Evolutionary conservation across 1,139 yeast species (phyloP).

Genomic region (Kodamaea alishanica): DNA sequence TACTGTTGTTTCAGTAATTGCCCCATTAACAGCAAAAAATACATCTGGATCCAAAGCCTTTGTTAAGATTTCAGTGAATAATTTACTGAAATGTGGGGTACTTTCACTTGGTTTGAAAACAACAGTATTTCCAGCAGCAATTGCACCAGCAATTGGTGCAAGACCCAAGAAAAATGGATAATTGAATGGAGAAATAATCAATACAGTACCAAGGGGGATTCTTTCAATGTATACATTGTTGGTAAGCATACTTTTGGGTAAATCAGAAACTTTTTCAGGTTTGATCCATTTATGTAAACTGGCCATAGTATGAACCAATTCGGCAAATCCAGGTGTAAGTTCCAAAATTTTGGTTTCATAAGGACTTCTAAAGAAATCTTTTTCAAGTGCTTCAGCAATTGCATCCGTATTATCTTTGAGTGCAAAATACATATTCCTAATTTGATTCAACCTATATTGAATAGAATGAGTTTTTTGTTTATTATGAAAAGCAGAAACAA

Average conservation of each 20-base stretch:
- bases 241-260: conserved; percentile 46
- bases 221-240: conserved; percentile 53
- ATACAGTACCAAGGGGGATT: conserved; percentile 72
- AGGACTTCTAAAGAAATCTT: conserved; percentile 64
- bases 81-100: conserved; percentile 59
- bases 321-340: conserved; percentile 47
- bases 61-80: conserved; percentile 53
- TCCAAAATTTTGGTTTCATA: conserved; percentile 65
- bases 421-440: conserved; percentile 66
- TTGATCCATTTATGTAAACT: conserved; percentile 60
- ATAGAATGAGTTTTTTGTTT: conserved; percentile 52
- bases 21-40: conserved; percentile 70
- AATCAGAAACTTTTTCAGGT: conserved; percentile 44
- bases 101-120: conserved; percentile 78
- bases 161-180: conserved; percentile 70
- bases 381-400: conserved; percentile 54
- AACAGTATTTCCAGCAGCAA: conserved; percentile 85
- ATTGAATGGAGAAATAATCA: conserved; percentile 82
- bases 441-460: conserved; percentile 56
- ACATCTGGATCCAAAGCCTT: conserved; percentile 53
- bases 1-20: conserved; percentile 62
- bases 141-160: conserved; percentile 71
- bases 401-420: conserved; percentile 56
- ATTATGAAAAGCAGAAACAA: conserved; percentile 43
- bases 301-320: conserved; percentile 57